Conservation (phyloP, 371 early-diverging fungal species). For the Choanephora cucurbitarum region DNA sequence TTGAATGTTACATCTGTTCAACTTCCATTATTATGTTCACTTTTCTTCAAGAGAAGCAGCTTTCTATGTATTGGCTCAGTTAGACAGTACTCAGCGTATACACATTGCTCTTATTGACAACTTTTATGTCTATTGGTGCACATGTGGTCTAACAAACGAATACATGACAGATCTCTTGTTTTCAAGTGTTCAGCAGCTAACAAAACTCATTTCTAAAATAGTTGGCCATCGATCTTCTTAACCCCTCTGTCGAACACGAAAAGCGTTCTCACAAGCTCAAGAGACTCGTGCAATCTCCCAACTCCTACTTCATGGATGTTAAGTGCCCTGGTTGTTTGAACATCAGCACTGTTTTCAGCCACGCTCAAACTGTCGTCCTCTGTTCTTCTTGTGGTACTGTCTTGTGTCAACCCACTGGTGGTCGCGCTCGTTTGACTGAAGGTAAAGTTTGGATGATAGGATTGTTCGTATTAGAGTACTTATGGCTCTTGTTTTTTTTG, state of each 20-base stretch:
- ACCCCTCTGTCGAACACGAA: constrained; percentile 94
- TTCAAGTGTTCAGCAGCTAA: no score
- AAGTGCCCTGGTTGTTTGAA: constrained; percentile 98
- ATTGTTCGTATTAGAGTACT: no score
- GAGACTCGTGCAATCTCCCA: constrained; percentile 98
- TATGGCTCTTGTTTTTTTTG: neutral
- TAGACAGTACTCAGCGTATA: no score
- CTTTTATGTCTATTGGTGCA: no score
- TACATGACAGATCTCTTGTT: no score
- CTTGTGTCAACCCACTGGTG: constrained; percentile 99
- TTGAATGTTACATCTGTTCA: neutral
- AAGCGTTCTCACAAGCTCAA: constrained; percentile 98
- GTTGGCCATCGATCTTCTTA: constrained; percentile 98
- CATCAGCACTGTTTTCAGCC: constrained; percentile 98
- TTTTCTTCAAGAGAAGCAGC: no score
- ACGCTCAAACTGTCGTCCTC: constrained; percentile 97
- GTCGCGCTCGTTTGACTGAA: constrained; percentile 96
- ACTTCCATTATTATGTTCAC: neutral
- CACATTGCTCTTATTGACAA: no score
- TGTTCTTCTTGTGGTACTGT: constrained; percentile 96
- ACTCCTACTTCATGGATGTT: constrained; percentile 99
- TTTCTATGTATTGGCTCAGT: no score
- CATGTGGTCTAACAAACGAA: no score
- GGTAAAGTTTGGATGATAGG: constrained; percentile 46
- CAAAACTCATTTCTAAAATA: constrained; percentile 32